Conservation (phyloP, 441 rosid species). For the Dalechampia spathulata region DNA sequence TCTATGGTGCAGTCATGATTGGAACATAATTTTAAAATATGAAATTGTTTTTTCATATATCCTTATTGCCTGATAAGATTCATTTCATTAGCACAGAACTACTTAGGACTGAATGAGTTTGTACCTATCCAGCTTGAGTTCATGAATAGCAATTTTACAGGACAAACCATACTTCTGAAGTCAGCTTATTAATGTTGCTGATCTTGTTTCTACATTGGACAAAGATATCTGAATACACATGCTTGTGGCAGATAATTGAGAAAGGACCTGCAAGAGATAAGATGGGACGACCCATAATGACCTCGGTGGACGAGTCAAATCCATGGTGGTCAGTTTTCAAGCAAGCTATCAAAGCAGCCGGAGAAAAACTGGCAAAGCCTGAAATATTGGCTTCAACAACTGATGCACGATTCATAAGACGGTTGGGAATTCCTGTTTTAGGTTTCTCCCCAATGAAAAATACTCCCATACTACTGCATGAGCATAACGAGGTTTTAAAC, state of each 20-base stretch:
- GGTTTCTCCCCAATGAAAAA: conserved; percentile 88
- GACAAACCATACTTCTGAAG: neutral
- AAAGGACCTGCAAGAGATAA: conserved; percentile 53
- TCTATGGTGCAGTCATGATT: too few species aligned
- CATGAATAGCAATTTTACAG: neutral
- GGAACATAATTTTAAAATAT: too few species aligned
- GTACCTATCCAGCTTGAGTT: neutral
- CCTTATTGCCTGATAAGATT: neutral
- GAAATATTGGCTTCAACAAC: conserved; percentile 88
- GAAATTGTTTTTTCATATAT: neutral
- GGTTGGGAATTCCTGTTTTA: conserved; percentile 59
- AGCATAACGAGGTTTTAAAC: conserved; percentile 73
- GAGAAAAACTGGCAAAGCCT: conserved; percentile 75
- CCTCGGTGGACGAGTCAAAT: conserved; percentile 60
- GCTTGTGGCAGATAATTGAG: conserved; percentile 38
- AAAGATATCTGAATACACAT: conserved; percentile 6
- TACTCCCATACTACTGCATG: conserved; percentile 79
- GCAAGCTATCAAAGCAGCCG: conserved; percentile 57
- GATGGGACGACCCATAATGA: conserved; percentile 55
- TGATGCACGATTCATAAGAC: conserved; percentile 59
- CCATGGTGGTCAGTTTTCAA: conserved; percentile 88
- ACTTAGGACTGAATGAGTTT: neutral
- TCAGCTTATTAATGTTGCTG: neutral
- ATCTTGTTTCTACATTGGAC: neutral
- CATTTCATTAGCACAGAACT: neutral